Evolutionary conservation across 305 asterid species (phyloP), one percentile per base, ranked within the genome.

Genomic region (Fraxinus paxiana): DNA sequence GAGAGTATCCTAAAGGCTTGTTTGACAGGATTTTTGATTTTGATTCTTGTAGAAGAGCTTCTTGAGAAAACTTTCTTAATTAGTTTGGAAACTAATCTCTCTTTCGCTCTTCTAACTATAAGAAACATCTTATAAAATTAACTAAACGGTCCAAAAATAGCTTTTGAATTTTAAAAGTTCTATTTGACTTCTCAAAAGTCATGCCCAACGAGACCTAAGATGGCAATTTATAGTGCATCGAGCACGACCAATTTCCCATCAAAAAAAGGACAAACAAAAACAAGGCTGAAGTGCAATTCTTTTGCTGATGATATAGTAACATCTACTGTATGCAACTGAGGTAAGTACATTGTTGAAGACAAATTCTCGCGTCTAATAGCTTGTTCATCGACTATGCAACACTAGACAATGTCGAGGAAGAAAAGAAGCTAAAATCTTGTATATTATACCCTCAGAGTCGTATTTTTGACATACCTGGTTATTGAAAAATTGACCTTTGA

Each of bases 401-500:
- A 20, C 69, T 7, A 59, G 69, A 59, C 13, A 59, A 20, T 20
- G 24, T 20, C 30, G 15, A 59, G 6, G 15, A 20, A 59, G 30
- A 59, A 59, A 59, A 59, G 1, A 59, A 59, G n/a, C 2, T 8
- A 59, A 59, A 20, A 20, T 20, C 6, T 59, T 2, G 15, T 59
- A 0, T 20, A 59, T 59, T 20, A 20, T 20, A 7, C 30, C 2
- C 30, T 59, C 30, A 35, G 5, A 20, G 5, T 54, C 0, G n/a
- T 41, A 9, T n/a, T 28, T 5, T 12, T 38, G 26, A 20, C 13
- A 10, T 56, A 84, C 89, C 87, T 86, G 87, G 37, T 33, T 75
- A 2, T 86, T 84, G 80, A 71, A 83, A 78, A 82, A 86, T 80
- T 82, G 87, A 17, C 87, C 89, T 75, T 77, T 84, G 26, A 86